These are phyloP conservation scores for Candida lessepsii DNA, from an alignment of 805 yeast species.

Conservation along the genomic window DNA sequence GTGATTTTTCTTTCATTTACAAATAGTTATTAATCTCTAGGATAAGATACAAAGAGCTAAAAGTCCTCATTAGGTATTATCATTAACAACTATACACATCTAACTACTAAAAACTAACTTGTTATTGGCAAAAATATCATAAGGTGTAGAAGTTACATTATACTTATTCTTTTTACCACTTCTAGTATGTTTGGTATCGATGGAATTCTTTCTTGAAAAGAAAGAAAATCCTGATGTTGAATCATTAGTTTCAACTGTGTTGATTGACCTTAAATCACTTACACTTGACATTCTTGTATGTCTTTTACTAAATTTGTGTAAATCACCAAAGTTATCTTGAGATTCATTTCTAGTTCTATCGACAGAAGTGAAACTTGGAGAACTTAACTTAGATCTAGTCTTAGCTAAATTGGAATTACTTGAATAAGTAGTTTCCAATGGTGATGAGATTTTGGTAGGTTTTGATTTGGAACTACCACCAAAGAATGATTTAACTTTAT, in stretches of 20 bases:
- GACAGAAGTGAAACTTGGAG: slow-evolving; percentile 14
- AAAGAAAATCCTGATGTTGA: slow-evolving; percentile 21
- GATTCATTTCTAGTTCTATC: slow-evolving; percentile 16
- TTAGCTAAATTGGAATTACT: slow-evolving; percentile 8
- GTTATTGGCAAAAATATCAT: slow-evolving; percentile 16
- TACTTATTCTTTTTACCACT: slow-evolving; percentile 17
- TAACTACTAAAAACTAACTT: slow-evolving; percentile 13
- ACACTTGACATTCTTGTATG: slow-evolving; percentile 13
- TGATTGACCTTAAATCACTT: slow-evolving; percentile 15
- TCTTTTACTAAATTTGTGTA: slow-evolving; percentile 5
- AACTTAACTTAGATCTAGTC: slow-evolving; percentile 4
- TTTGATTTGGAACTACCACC: slow-evolving; percentile 5
- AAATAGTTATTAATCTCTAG: too few species aligned
- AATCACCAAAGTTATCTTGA: slow-evolving; percentile 8
- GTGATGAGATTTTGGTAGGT: slow-evolving; percentile 11
- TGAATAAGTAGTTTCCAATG: slow-evolving; percentile 17
- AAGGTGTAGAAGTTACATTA: slow-evolving; percentile 16
- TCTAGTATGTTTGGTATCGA: slow-evolving; percentile 11
- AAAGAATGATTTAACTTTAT: slow-evolving; percentile 14
- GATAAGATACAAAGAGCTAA: neutral
- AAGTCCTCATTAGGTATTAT: slow-evolving; percentile 7
- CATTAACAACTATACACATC: slow-evolving; percentile 5
- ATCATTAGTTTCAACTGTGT: slow-evolving; percentile 13
- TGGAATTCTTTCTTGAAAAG: slow-evolving; percentile 15
- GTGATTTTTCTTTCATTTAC: too few species aligned